Conservation (phyloP, 176 grass and related monocot species). For the Musa schizocarpa region DNA sequence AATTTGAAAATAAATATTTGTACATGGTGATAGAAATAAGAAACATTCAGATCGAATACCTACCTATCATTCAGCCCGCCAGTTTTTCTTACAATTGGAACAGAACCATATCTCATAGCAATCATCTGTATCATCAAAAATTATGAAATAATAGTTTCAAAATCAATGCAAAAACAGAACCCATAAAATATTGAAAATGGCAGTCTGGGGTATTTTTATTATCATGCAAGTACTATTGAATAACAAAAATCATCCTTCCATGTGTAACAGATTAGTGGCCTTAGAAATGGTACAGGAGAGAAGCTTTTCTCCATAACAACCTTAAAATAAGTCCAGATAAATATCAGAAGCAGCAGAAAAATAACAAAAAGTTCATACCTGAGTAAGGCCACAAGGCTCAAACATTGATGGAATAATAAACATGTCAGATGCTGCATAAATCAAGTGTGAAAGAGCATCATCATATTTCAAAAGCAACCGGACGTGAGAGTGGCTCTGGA, state of each 20-base stretch:
- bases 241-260: too few relatives aligned
- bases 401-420: conserved; percentile 96
- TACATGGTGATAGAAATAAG: neutral
- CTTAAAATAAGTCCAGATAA: neutral
- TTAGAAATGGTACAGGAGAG: too few relatives aligned
- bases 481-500: conserved; percentile 52
- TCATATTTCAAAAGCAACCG: conserved; percentile 83
- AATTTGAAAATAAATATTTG: conserved; percentile 17
- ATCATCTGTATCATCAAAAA: conserved; percentile 58
- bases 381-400: conserved; percentile 98
- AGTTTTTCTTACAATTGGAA: conserved; percentile 84
- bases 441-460: conserved; percentile 79
- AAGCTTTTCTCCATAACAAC: neutral
- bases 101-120: conserved; percentile 93
- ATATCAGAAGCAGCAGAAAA: neutral
- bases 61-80: conserved; percentile 97
- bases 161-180: neutral
- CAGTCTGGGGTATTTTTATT: neutral
- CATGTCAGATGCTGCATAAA: conserved; percentile 94
- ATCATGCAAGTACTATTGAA: neutral
- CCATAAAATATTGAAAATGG: neutral
- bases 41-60: neutral
- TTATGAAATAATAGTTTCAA: conserved; percentile 4
- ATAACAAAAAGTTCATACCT: conserved; percentile 37
- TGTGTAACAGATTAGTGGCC: too few relatives aligned